Evolutionary conservation across 1,284 basidiomycete genomes (phyloP).

Genomic region (Volvariella surrecta): DNA sequence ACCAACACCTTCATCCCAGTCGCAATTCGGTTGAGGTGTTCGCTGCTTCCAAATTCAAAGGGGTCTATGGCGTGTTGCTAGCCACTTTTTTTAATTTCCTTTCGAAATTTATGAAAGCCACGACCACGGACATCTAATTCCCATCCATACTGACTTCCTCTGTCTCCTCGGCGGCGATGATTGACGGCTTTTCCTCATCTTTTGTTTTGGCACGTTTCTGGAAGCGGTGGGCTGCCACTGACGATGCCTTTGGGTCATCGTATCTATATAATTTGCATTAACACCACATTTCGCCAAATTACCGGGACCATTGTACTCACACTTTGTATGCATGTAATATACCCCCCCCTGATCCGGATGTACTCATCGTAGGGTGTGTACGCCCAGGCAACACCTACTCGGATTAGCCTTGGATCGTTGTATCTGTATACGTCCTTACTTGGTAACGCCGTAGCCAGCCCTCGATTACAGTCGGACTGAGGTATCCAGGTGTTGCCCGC

Average conservation of each 20-base stretch:
- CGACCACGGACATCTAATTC: slow-evolving; percentile 1
- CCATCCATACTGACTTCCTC: neutral
- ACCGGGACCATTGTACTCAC: slow-evolving; percentile 47
- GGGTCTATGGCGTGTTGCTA: too few species aligned
- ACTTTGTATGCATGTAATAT: slow-evolving; percentile 82
- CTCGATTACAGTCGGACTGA: slow-evolving; percentile 81
- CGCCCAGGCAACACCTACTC: slow-evolving; percentile 82
- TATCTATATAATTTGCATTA: slow-evolving; percentile 31
- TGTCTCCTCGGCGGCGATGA: slow-evolving; percentile 11
- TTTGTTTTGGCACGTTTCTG: slow-evolving; percentile 16
- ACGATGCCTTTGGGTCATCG: slow-evolving; percentile 56
- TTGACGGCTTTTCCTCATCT: slow-evolving; percentile 6
- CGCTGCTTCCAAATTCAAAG: too few species aligned
- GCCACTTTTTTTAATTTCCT: too few species aligned
- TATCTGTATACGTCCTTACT: slow-evolving; percentile 20
- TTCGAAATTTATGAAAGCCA: neutral
- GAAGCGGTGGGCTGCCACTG: slow-evolving; percentile 28
- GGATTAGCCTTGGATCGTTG: neutral
- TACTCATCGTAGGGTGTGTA: slow-evolving; percentile 94
- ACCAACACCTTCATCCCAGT: too few species aligned
- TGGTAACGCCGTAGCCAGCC: slow-evolving; percentile 90
- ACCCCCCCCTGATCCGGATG: slow-evolving; percentile 85
- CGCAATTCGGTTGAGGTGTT: too few species aligned
- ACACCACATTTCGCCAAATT: neutral
- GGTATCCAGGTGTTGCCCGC: slow-evolving; percentile 57